phyloP scores from a whole-genome alignment of 768 basidiomycete genomes.

The Rhodosporidiobolus odoratus region DNA sequence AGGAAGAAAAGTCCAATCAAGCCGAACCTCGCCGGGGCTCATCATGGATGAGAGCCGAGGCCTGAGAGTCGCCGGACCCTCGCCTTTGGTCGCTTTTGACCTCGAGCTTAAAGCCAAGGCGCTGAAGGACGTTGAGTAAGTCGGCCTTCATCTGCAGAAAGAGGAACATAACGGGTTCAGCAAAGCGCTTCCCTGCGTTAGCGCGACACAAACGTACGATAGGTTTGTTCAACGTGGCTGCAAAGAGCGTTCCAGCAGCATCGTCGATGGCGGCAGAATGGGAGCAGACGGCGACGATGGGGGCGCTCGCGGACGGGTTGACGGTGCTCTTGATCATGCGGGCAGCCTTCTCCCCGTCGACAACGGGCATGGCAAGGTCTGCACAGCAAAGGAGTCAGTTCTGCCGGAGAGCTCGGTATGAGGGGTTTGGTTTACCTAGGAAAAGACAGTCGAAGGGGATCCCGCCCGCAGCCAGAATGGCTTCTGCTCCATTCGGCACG shows the following conservation, averaged over 20 bases:
- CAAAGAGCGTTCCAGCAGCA: slow-evolving; percentile 40
- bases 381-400: neutral
- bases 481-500: slow-evolving; percentile 92
- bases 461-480: slow-evolving; percentile 93
- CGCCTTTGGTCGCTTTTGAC: slow-evolving; percentile 20
- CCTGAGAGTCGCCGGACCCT: neutral
- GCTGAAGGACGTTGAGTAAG: slow-evolving; percentile 34
- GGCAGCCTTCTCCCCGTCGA: slow-evolving; percentile 94
- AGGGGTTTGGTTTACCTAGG: slow-evolving; percentile 13
- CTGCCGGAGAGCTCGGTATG: neutral
- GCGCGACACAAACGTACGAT: neutral
- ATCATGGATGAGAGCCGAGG: neutral
- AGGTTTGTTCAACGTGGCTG: slow-evolving; percentile 34
- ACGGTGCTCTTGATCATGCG: slow-evolving; percentile 95
- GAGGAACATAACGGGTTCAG: no score
- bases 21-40: neutral
- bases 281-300: slow-evolving; percentile 74
- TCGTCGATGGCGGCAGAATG: slow-evolving; percentile 36
- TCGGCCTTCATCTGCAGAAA: slow-evolving; percentile 34
- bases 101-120: slow-evolving; percentile 39
- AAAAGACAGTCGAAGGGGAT: slow-evolving; percentile 52
- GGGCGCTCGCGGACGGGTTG: slow-evolving; percentile 87
- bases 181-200: neutral
- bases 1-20: neutral
- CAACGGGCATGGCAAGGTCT: slow-evolving; percentile 47